Evolutionary conservation across 2,329 filamentous ascomycete genomes (phyloP).

Genomic region (Microcyclosporella mali): DNA sequence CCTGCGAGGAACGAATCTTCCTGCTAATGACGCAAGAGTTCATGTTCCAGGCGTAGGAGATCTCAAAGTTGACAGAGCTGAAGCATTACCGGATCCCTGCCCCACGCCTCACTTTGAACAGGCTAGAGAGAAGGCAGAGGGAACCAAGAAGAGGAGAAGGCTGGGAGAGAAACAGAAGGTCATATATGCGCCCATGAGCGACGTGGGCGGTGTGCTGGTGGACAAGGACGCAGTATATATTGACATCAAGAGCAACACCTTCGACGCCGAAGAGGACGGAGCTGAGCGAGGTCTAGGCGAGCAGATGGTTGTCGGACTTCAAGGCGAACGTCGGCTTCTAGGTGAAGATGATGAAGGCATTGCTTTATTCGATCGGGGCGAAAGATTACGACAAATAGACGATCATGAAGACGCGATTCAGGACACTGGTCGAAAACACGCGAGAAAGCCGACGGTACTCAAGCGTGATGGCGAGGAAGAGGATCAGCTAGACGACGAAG

Average conservation of each 20-base stretch:
- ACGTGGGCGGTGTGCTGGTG: constrained; percentile 90
- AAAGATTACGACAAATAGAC: constrained; percentile 54
- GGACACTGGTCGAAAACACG: constrained; percentile 26
- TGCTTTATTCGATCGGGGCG: constrained; percentile 75
- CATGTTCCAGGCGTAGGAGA: constrained; percentile 93
- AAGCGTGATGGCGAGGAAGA: constrained; percentile 45
- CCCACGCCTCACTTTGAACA: constrained; percentile 89
- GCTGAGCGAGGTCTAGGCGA: constrained; percentile 85
- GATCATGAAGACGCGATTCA: constrained; percentile 44
- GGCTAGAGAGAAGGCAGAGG: constrained; percentile 73
- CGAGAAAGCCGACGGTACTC: constrained; percentile 49
- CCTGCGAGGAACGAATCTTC: constrained; percentile 88
- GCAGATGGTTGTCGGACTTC: constrained; percentile 84
- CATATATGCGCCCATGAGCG: constrained; percentile 94
- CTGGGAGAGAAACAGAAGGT: constrained; percentile 96
- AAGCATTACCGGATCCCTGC: constrained; percentile 86
- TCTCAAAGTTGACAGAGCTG: constrained; percentile 73
- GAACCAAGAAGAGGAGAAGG: constrained; percentile 71
- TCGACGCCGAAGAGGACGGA: constrained; percentile 57
- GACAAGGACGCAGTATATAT: constrained; percentile 97
- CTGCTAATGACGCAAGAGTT: constrained; percentile 74
- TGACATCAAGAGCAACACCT: constrained; percentile 64
- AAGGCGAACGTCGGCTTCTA: constrained; percentile 72
- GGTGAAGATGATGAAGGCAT: constrained; percentile 78
- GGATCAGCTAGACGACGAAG: constrained; percentile 46